phyloP scores from a whole-genome alignment of 306 rosid species.

The Crotalaria pallida region DNA sequence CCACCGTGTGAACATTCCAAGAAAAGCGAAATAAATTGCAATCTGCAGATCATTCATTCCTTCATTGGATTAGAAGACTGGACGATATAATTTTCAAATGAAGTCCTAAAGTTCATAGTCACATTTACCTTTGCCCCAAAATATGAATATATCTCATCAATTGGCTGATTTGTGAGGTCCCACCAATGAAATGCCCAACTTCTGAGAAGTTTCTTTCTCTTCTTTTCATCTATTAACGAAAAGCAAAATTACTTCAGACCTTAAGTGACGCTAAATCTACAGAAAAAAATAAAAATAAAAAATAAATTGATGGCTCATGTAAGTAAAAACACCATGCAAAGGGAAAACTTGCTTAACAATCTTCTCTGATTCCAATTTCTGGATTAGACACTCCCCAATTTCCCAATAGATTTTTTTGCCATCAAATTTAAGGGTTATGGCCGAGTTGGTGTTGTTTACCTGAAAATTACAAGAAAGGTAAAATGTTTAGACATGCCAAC shows the following conservation, averaged over 20 bases:
- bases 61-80: conserved; percentile 22
- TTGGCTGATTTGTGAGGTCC: conserved; percentile 78
- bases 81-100: background rate
- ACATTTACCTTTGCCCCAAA: conserved; percentile 77
- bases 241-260: conserved; percentile 26
- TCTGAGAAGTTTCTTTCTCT: conserved; percentile 71
- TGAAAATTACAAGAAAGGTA: conserved; percentile 32
- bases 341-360: conserved; percentile 84
- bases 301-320: conserved; percentile 12
- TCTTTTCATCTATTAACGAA: conserved; percentile 65
- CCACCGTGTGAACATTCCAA: conserved; percentile 96
- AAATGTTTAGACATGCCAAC: conserved; percentile 8
- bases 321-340: conserved; percentile 71
- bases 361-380: conserved; percentile 60
- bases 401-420: conserved; percentile 58
- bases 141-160: conserved; percentile 80
- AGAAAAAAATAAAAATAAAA: no score
- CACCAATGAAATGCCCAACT: conserved; percentile 90
- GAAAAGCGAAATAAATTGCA: conserved; percentile 91
- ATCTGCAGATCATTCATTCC: conserved; percentile 49
- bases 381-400: conserved; percentile 65
- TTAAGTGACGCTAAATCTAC: conserved; percentile 2
- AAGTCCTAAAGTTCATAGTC: background rate
- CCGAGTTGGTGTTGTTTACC: conserved; percentile 53
- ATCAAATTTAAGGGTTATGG: conserved; percentile 48